These are phyloP conservation scores for Geotrichum carabidarum DNA, from an alignment of 1,139 yeast species.

Conservation along the genomic window DNA sequence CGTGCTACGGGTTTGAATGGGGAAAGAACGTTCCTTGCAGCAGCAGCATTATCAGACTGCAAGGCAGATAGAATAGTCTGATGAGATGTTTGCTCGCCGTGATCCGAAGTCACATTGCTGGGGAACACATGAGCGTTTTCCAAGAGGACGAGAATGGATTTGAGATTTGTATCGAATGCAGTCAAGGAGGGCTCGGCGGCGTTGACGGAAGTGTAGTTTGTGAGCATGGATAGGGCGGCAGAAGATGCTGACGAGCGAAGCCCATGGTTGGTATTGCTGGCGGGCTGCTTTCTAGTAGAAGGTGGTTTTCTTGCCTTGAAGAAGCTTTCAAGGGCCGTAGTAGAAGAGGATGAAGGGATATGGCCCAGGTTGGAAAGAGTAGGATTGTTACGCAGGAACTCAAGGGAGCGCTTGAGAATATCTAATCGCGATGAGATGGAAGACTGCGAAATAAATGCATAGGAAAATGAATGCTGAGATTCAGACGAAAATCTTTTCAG, in stretches of 20 bases:
- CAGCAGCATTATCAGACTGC: conserved; percentile 7
- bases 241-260: conserved; percentile 30
- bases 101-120: conserved; percentile 6
- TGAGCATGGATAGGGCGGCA: conserved; percentile 30
- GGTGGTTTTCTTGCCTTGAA: conserved; percentile 9
- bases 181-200: conserved; percentile 20
- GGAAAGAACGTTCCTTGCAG: background rate
- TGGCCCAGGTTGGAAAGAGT: conserved; percentile 16
- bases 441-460: conserved; percentile 75
- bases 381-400: conserved; percentile 59
- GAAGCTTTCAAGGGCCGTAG: conserved; percentile 20
- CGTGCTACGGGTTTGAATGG: conserved; percentile 13
- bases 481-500: conserved; percentile 58
- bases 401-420: conserved; percentile 69
- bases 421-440: conserved; percentile 71
- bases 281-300: conserved; percentile 3
- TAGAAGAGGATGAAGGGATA: conserved; percentile 18
- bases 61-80: conserved; percentile 13
- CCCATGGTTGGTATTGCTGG: conserved; percentile 5
- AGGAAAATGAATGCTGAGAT: conserved; percentile 79
- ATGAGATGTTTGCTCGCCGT: background rate
- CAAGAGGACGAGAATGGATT: conserved; percentile 23
- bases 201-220: conserved; percentile 22
- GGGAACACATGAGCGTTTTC: conserved; percentile 24
- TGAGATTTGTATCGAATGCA: conserved; percentile 24